Conservation (phyloP, 768 basidiomycete species). For the Rhodotorula taiwanensis region DNA sequence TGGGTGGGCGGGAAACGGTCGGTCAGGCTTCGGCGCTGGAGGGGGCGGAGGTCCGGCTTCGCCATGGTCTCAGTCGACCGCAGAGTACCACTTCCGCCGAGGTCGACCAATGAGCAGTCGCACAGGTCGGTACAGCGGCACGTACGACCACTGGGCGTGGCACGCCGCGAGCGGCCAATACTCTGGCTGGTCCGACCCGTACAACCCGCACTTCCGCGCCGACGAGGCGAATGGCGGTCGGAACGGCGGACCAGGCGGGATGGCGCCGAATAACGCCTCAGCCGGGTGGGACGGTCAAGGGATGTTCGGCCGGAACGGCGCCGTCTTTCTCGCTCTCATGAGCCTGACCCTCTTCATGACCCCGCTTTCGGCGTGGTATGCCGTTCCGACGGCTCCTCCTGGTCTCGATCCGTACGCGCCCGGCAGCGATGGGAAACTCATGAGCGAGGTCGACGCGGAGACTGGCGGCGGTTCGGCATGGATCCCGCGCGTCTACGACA, state of each 20-base stretch:
- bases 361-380: constrained; percentile 18
- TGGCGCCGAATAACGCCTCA: not conserved
- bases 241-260: not conserved
- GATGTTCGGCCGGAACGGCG: constrained; percentile 17
- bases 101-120: constrained; percentile 17
- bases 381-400: not conserved
- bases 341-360: constrained; percentile 8
- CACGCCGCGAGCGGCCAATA: not conserved
- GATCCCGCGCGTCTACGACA: constrained; percentile 20
- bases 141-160: constrained; percentile 1
- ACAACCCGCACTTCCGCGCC: constrained; percentile 30
- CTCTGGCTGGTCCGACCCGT: constrained; percentile 22
- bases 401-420: constrained; percentile 1
- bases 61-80: constrained; percentile 15
- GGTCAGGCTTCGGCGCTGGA: not conserved
- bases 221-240: not conserved
- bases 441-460: constrained; percentile 7
- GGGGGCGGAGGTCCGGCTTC: not conserved
- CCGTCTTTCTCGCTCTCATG: constrained; percentile 23
- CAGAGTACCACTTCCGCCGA: constrained; percentile 27
- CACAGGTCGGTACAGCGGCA: not conserved
- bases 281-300: constrained; percentile 20
- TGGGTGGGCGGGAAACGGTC: constrained; percentile 14
- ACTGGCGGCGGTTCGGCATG: constrained; percentile 7
- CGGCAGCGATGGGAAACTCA: not conserved